phyloP scores from a whole-genome alignment of 2,329 filamentous ascomycete species.

The Orbilia quercus region DNA sequence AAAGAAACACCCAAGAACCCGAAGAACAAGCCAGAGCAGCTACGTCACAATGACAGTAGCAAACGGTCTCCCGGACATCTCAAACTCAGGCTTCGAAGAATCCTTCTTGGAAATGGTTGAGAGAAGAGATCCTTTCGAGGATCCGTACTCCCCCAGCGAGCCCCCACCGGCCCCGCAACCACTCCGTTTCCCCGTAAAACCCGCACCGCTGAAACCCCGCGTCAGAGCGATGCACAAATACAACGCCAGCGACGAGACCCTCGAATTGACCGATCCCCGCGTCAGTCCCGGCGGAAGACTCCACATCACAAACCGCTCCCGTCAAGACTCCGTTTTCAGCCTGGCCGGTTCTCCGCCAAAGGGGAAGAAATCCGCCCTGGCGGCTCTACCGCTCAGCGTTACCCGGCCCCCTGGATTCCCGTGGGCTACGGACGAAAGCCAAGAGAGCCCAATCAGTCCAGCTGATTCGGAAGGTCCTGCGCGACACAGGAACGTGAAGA shows the following conservation, averaged over 20 bases:
- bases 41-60: slow-evolving; percentile 50
- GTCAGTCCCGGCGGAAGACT: slow-evolving; percentile 41
- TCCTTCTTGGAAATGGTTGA: slow-evolving; percentile 41
- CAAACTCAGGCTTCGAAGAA: slow-evolving; percentile 36
- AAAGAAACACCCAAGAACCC: slow-evolving; percentile 1
- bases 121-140: slow-evolving; percentile 36
- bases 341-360: slow-evolving; percentile 40
- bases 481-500: slow-evolving; percentile 70
- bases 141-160: slow-evolving; percentile 42
- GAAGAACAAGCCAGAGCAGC: slow-evolving; percentile 28
- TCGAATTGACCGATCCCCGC: slow-evolving; percentile 47
- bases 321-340: slow-evolving; percentile 40
- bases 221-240: slow-evolving; percentile 40
- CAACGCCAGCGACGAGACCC: slow-evolving; percentile 42
- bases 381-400: slow-evolving; percentile 21
- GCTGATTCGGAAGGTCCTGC: slow-evolving; percentile 68
- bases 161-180: slow-evolving; percentile 33
- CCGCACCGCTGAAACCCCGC: not conserved
- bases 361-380: slow-evolving; percentile 11
- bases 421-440: slow-evolving; percentile 7
- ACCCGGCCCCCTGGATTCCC: slow-evolving; percentile 4
- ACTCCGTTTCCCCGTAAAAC: slow-evolving; percentile 39
- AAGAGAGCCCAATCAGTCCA: slow-evolving; percentile 58
- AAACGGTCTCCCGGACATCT: slow-evolving; percentile 36
- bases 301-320: slow-evolving; percentile 45